Percentiles rank a stretch among this genome's conserved stretches.
These are phyloP conservation scores for Collybiopsis confluens DNA, from an alignment of 768 basidiomycete species.

Conservation along the genomic window DNA sequence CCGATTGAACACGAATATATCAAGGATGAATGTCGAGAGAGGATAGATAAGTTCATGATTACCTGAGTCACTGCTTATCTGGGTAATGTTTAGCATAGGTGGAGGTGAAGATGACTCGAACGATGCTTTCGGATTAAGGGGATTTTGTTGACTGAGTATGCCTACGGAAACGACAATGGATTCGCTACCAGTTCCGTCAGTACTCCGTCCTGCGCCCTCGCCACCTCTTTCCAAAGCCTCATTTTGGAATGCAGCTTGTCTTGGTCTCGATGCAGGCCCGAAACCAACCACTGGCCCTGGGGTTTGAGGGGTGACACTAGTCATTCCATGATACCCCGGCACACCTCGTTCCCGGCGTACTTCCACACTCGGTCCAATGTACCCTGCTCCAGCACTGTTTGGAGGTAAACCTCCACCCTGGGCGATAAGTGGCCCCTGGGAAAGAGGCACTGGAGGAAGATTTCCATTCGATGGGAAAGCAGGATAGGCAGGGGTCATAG, in stretches of 20 bases:
- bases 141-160: slow-evolving; percentile 24
- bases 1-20: slow-evolving; percentile 86
- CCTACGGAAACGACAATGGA: slow-evolving; percentile 71
- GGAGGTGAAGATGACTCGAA: slow-evolving; percentile 1
- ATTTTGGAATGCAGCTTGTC: not conserved
- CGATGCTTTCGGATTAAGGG: not conserved
- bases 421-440: slow-evolving; percentile 50
- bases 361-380: too few relatives aligned
- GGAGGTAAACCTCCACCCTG: slow-evolving; percentile 33
- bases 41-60: slow-evolving; percentile 53
- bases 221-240: not conserved
- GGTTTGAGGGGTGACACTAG: slow-evolving; percentile 39
- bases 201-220: too few relatives aligned
- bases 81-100: not conserved
- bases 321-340: slow-evolving; percentile 27
- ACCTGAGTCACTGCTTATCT: not conserved
- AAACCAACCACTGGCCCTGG: slow-evolving; percentile 46
- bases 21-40: slow-evolving; percentile 71
- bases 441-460: slow-evolving; percentile 47
- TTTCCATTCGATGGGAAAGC: slow-evolving; percentile 46
- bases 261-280: not conserved
- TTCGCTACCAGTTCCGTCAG: slow-evolving; percentile 35
- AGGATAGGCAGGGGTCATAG: slow-evolving; percentile 72
- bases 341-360: slow-evolving; percentile 16
- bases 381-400: slow-evolving; percentile 1